Base-by-base conservation (phyloP, 192 early-diverging fungal species). In the Chytriomyces confervae region DNA sequence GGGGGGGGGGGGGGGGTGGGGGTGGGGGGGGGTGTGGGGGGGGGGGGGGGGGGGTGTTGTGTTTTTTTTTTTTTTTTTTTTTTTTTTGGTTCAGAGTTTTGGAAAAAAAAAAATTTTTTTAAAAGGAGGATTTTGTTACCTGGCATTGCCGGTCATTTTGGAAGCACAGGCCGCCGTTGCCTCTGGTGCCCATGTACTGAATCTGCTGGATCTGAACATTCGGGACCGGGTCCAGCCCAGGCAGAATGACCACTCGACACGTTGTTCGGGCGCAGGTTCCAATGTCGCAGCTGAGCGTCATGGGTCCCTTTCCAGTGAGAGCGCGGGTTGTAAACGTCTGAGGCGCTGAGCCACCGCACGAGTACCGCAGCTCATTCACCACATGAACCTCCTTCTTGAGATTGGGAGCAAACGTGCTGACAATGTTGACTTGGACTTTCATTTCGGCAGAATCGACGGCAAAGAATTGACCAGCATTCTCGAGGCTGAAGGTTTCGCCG, bases 201-300 rank as follows among this genome's bases (percentile, higher is more conserved):
- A 68, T 68, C 24, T 68, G 66, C 24, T 68, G 66, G 11, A 68
- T 47, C 47, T 68, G 66, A 29, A 68, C 46, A 48, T 68, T 68
- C 9, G 29, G 44, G 8, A 68, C 27, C 29, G 66, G 66, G 27
- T 68, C 66, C 13, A 11, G 18, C 13, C 63, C 63, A 36, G 20
- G 63, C 27, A 29, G 27, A 13, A 65, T n/a, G n/a, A 11, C 13
- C 5, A 65, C 29, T 5, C 63, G 13, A 29, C 63, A 65, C 16
- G 20, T 29, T 13, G 11, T 29, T 13, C 20, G 3, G 11, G 20
- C 63, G 27, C 63, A 65, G 27, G 63, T 24, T 65, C 63, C 63
- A 13, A 29, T 29, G 11, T 16, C 20, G 63, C 63, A 65, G 63
- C 11, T 24, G 20, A 65, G 16, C 11, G 63, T 65, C n/a, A 65